A percentile compares a stretch with the other conserved stretches of the same genome.
Conservation (phyloP, 805 yeast species). For the Millerozyma acaciae region DNA sequence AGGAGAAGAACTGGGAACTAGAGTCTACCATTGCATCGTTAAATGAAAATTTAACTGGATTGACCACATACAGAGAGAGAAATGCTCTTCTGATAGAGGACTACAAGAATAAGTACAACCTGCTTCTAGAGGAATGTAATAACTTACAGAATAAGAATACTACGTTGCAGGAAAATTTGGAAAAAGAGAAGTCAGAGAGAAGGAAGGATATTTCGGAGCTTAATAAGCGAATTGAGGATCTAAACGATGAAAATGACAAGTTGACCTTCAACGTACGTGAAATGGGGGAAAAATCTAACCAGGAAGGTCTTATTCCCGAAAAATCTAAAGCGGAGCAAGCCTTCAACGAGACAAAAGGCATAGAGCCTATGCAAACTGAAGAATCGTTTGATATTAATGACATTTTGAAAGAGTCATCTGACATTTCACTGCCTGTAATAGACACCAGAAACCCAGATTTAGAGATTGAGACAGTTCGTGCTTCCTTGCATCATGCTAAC, state of each 20-base stretch:
- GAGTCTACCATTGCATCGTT: constrained; percentile 49
- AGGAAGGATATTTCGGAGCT: constrained; percentile 45
- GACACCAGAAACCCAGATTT: constrained; percentile 44
- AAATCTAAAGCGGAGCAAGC: background rate
- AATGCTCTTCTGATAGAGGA: constrained; percentile 31
- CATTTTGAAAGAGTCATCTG: constrained; percentile 25
- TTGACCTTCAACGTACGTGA: constrained; percentile 24
- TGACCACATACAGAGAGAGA: constrained; percentile 39
- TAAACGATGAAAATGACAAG: constrained; percentile 68
- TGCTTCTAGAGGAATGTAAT: constrained; percentile 47
- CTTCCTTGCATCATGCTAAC: constrained; percentile 63
- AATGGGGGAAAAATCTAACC: constrained; percentile 12
- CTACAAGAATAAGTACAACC: constrained; percentile 22
- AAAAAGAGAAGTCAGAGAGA: constrained; percentile 31
- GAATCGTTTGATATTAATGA: constrained; percentile 24
- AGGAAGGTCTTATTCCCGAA: background rate
- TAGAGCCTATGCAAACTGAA: background rate
- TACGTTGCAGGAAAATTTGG: constrained; percentile 37
- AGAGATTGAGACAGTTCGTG: constrained; percentile 62
- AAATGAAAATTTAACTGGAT: constrained; percentile 39
- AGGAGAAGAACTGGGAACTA: constrained; percentile 63
- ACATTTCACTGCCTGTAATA: constrained; percentile 18
- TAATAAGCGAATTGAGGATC: constrained; percentile 49
- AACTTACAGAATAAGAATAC: constrained; percentile 38
- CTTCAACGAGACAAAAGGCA: background rate